Percentiles rank a stretch among this genome's conserved stretches.
phyloP scores from a whole-genome alignment of 208 protist genomes.

The Willaertia magna region DNA sequence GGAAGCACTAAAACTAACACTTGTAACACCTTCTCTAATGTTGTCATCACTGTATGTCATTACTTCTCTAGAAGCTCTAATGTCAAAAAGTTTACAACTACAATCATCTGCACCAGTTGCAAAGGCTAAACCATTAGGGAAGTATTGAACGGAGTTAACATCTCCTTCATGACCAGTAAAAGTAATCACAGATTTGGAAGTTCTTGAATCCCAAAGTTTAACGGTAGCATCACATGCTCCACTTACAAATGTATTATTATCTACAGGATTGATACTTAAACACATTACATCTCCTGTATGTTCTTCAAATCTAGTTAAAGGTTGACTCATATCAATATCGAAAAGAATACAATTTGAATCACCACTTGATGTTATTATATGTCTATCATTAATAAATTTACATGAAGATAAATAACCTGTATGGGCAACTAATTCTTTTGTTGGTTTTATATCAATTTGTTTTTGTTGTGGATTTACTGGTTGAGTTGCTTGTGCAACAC shows the following conservation, averaged over 20 bases:
- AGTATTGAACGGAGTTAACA: constrained; percentile 50
- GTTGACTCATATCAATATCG: constrained; percentile 46
- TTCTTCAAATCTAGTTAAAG: constrained; percentile 40
- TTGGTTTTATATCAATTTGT: background rate
- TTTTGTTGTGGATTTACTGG: background rate
- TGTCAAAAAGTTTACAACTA: constrained; percentile 60
- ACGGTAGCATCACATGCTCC: constrained; percentile 57
- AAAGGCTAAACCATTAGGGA: constrained; percentile 55
- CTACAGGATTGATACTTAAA: background rate
- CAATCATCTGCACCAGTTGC: constrained; percentile 64
- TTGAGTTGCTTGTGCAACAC: background rate
- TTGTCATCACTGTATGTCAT: constrained; percentile 48
- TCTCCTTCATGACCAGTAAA: constrained; percentile 64
- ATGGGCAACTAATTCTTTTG: constrained; percentile 11
- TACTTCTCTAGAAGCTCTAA: constrained; percentile 57
- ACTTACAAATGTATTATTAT: constrained; percentile 56
- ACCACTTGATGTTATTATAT: constrained; percentile 49
- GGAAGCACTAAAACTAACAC: constrained; percentile 35
- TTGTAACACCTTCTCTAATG: constrained; percentile 55
- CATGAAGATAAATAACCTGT: constrained; percentile 52
- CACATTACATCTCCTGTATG: constrained; percentile 68
- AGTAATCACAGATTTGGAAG: constrained; percentile 45
- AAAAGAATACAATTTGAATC: constrained; percentile 54
- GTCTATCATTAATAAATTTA: constrained; percentile 48
- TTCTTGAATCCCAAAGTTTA: constrained; percentile 62